Percentiles rank a stretch among this genome's conserved stretches.
phyloP scores from a whole-genome alignment of 2,329 filamentous ascomycete genomes.

The Neopestalotiopsis clavispora region DNA sequence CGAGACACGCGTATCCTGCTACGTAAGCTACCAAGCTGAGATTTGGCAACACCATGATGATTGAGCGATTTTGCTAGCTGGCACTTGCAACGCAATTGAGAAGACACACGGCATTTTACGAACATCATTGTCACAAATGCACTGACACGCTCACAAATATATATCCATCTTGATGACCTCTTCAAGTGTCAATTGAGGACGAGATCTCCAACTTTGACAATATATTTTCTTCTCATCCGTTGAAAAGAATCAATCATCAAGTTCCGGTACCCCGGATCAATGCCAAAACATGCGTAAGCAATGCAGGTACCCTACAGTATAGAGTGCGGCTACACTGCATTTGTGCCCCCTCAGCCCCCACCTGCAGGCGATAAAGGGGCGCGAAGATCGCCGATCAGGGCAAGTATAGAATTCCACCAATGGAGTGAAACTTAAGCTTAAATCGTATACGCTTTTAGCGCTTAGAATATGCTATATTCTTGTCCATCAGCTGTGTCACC shows the following conservation, averaged over 20 bases:
- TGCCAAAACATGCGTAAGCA: background rate
- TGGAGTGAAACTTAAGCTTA: background rate
- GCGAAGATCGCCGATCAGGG: background rate
- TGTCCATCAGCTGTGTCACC: background rate
- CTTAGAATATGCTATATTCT: background rate
- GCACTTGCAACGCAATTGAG: too few species aligned
- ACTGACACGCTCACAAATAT: background rate
- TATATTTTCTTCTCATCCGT: background rate
- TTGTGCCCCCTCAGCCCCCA: background rate
- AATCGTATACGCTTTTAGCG: background rate
- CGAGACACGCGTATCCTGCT: background rate
- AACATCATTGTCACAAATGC: background rate
- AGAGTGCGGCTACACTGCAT: background rate
- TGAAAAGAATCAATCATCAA: background rate
- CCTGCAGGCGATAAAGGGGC: background rate
- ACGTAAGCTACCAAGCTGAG: background rate
- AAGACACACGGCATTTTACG: background rate
- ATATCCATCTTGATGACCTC: background rate
- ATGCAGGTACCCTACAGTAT: background rate
- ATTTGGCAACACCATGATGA: background rate
- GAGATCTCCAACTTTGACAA: background rate
- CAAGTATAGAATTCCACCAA: background rate
- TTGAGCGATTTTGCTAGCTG: background rate
- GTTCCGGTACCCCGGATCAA: background rate
- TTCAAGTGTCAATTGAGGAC: background rate